These are phyloP conservation scores for Rubroboletus pulcherrimus DNA, from an alignment of 768 basidiomycete species.

Conservation along the genomic window DNA sequence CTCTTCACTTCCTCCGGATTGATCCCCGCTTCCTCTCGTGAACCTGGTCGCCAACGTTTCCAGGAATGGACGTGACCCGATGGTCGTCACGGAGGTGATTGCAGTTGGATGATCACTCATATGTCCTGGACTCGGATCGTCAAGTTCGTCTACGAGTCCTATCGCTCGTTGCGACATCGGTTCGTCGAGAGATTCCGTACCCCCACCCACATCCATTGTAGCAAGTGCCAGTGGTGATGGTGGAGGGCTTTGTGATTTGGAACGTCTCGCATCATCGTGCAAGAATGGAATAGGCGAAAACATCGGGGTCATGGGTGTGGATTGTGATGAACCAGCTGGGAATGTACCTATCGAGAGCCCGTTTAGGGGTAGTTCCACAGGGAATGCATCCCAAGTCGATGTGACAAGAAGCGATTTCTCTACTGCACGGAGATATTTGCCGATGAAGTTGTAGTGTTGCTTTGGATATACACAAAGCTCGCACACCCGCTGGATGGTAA, in stretches of 20 bases:
- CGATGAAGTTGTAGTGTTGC: slow-evolving; percentile 69
- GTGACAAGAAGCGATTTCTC: slow-evolving; percentile 83
- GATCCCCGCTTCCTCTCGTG: slow-evolving; percentile 44
- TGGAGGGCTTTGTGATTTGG: slow-evolving; percentile 75
- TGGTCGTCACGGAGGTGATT: slow-evolving; percentile 59
- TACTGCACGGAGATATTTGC: slow-evolving; percentile 86
- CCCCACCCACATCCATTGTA: slow-evolving; percentile 31
- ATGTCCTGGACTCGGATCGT: slow-evolving; percentile 81
- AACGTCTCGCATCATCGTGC: slow-evolving; percentile 77
- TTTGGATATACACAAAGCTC: slow-evolving; percentile 72
- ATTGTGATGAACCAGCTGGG: slow-evolving; percentile 45
- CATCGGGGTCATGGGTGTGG: slow-evolving; percentile 70
- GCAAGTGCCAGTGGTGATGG: slow-evolving; percentile 65
- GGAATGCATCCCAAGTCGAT: slow-evolving; percentile 72
- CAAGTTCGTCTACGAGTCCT: slow-evolving; percentile 81
- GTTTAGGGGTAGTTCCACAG: slow-evolving; percentile 37
- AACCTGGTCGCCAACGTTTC: slow-evolving; percentile 61
- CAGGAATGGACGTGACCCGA: slow-evolving; percentile 44
- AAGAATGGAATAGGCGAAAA: slow-evolving; percentile 88
- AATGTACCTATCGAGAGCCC: slow-evolving; percentile 30
- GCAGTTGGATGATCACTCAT: slow-evolving; percentile 78
- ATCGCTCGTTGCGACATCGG: slow-evolving; percentile 46
- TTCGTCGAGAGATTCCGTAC: slow-evolving; percentile 36
- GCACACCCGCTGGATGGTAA: slow-evolving; percentile 86
- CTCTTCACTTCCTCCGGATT: slow-evolving; percentile 22